Percentiles rank a stretch among this genome's conserved stretches.
phyloP scores from a whole-genome alignment of 768 basidiomycete genomes.

The Tricholoma matsutake region DNA sequence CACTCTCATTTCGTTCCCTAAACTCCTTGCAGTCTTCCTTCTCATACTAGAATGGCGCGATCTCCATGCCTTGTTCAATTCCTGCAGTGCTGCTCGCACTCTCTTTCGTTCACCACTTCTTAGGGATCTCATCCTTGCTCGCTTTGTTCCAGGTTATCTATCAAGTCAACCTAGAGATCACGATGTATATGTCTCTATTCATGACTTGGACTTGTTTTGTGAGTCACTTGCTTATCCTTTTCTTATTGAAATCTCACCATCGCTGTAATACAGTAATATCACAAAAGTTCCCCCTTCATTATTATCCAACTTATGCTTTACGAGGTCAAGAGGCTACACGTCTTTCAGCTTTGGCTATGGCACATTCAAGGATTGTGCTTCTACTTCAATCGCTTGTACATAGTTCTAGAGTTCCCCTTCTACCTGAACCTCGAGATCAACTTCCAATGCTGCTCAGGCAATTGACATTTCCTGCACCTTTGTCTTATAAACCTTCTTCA shows the following conservation, averaged over 20 bases:
- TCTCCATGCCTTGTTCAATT: conserved; percentile 35
- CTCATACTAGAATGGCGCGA: conserved; percentile 37
- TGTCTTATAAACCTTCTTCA: conserved; percentile 41
- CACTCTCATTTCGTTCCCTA: background rate
- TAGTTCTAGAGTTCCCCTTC: conserved; percentile 48
- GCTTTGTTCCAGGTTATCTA: conserved; percentile 59
- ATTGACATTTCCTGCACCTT: conserved; percentile 72
- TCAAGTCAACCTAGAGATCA: conserved; percentile 39
- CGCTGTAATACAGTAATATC: conserved; percentile 50
- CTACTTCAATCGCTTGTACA: conserved; percentile 71
- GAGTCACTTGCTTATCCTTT: conserved; percentile 30
- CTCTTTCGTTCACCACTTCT: conserved; percentile 28
- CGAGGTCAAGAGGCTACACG: conserved; percentile 34
- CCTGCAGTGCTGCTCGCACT: conserved; percentile 30
- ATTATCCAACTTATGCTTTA: conserved; percentile 69
- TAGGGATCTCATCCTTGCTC: conserved; percentile 39
- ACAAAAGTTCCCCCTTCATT: conserved; percentile 59
- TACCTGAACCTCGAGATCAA: conserved; percentile 44
- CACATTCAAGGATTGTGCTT: conserved; percentile 74
- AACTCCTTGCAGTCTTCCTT: conserved; percentile 19
- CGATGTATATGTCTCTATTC: conserved; percentile 50
- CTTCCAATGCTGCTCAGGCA: conserved; percentile 41
- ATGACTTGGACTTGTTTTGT: conserved; percentile 66
- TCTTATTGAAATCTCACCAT: conserved; percentile 8
- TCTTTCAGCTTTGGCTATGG: conserved; percentile 48